A percentile compares a stretch with the other conserved stretches of the same genome.
Conservation (phyloP, 495 filamentous ascomycete species). For the Trichoderma parareesei region DNA sequence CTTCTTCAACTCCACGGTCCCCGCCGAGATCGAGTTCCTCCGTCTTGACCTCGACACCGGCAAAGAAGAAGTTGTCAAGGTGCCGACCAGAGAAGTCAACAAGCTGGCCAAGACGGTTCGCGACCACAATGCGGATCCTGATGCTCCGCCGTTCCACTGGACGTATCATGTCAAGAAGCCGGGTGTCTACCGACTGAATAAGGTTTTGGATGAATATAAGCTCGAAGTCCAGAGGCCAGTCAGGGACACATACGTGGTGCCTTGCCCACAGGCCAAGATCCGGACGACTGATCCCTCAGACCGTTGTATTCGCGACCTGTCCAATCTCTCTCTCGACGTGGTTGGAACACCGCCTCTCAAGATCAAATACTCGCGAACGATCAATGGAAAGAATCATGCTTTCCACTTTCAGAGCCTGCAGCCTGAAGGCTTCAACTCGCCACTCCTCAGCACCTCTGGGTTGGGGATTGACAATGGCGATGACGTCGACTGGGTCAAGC, state of each 20-base stretch:
- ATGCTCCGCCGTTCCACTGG: conserved; percentile 45
- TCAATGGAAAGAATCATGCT: conserved; percentile 66
- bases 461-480: conserved; percentile 25
- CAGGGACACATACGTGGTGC: conserved; percentile 71
- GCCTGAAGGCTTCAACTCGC: conserved; percentile 76
- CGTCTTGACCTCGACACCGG: conserved; percentile 77
- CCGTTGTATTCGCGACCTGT: conserved; percentile 75
- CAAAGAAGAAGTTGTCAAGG: conserved; percentile 65
- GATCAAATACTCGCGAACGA: conserved; percentile 78
- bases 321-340: conserved; percentile 71
- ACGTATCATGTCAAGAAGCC: conserved; percentile 66
- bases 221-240: conserved; percentile 73
- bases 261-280: conserved; percentile 71
- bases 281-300: conserved; percentile 53
- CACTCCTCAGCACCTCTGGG: conserved; percentile 37
- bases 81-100: conserved; percentile 49
- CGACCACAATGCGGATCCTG: conserved; percentile 37
- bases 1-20: conserved; percentile 84
- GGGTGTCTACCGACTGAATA: conserved; percentile 75
- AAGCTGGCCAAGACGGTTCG: conserved; percentile 51
- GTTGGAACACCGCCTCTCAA: conserved; percentile 87
- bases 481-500: conserved; percentile 71
- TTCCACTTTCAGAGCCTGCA: conserved; percentile 86
- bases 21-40: conserved; percentile 74
- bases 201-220: conserved; percentile 85